A percentile compares a stretch with the other conserved stretches of the same genome.
Conservation (phyloP, 306 rosid species). For the Hylodesmum podocarpum region DNA sequence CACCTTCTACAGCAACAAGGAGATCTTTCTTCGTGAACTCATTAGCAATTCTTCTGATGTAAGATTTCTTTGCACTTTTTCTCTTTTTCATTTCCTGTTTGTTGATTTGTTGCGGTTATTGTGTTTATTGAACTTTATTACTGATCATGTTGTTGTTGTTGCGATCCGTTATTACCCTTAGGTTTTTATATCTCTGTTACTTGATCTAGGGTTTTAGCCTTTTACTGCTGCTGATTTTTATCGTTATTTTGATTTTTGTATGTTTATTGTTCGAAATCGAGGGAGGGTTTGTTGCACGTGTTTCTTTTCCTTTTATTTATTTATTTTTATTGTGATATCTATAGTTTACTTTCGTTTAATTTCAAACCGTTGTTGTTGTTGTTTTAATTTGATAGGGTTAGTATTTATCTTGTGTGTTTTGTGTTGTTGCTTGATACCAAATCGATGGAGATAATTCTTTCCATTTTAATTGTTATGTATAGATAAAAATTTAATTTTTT, state of each 20-base stretch:
- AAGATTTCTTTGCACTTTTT: neutral
- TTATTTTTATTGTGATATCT: neutral
- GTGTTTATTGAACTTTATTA: neutral
- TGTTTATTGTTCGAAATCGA: neutral
- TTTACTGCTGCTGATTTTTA: neutral
- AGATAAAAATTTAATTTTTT: neutral
- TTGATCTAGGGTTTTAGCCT: neutral
- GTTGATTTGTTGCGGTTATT: neutral
- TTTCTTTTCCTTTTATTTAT: neutral
- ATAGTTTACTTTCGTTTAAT: neutral
- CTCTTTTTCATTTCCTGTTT: neutral
- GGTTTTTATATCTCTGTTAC: neutral
- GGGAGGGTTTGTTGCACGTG: neutral
- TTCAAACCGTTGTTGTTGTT: neutral
- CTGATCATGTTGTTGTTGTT: neutral
- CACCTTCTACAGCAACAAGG: conserved; percentile 94
- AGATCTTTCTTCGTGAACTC: conserved; percentile 87
- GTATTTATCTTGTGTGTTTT: neutral
- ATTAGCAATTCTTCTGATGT: conserved; percentile 85
- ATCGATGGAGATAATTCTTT: neutral
- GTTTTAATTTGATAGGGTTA: neutral
- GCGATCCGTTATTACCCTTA: neutral
- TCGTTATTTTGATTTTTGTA: neutral
- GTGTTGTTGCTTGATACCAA: neutral
- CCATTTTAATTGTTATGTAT: neutral